Percentiles rank a stretch among this genome's conserved stretches.
Conservation (phyloP, 1,284 basidiomycete species). For the Tetrapyrgos nigripes region DNA sequence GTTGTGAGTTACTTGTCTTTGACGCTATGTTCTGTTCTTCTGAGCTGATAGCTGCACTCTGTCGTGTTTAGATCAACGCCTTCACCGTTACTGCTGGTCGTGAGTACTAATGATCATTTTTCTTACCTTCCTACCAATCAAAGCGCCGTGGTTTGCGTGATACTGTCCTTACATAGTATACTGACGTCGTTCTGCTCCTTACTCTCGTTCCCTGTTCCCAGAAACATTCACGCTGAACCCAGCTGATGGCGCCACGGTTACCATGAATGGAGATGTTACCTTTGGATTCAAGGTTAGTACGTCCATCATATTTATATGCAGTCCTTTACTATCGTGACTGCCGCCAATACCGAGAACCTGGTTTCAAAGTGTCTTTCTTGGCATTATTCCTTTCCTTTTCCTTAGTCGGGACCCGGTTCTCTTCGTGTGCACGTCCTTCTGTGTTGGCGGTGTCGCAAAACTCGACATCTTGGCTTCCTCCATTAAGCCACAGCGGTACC, state of each 20-base stretch:
- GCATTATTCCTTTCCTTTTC: not conserved
- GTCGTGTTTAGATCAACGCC: conserved; percentile 1
- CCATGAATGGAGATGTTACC: conserved; percentile 11
- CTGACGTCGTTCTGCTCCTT: no score
- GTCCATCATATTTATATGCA: conserved; percentile 26
- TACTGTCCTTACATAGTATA: not conserved
- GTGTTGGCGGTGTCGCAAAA: no score
- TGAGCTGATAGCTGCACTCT: not conserved
- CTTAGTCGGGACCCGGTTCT: no score
- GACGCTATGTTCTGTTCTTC: not conserved
- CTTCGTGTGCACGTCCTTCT: no score
- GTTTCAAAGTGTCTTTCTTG: not conserved
- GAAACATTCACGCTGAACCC: conserved; percentile 10
- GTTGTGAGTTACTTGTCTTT: conserved; percentile 1
- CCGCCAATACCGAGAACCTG: no score
- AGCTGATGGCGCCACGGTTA: conserved; percentile 10
- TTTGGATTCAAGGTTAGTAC: conserved; percentile 9
- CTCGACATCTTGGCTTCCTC: no score
- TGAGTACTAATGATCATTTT: not conserved
- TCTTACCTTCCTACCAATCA: not conserved
- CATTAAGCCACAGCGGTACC: no score
- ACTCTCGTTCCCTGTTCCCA: no score
- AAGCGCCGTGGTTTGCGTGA: not conserved
- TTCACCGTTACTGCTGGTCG: conserved; percentile 12
- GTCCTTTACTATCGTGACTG: conserved; percentile 15